phyloP scores from a whole-genome alignment of 768 basidiomycete genomes.

The Hygrophorus pudorinus region DNA sequence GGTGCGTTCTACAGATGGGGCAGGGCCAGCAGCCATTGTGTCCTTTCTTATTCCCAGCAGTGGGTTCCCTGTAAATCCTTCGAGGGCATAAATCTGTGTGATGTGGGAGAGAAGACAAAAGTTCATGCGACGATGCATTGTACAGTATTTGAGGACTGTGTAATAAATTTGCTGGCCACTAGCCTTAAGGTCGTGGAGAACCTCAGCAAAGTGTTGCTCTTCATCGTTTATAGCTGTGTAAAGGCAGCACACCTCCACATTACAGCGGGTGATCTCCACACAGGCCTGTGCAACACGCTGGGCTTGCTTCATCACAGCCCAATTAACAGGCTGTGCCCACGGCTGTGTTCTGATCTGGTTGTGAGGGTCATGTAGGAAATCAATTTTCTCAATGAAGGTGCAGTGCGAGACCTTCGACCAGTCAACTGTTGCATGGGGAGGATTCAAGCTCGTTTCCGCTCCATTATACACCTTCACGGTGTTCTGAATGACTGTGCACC shows the following conservation, averaged over 20 bases:
- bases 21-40: neutral
- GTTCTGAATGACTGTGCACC: slow-evolving; percentile 15
- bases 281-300: slow-evolving; percentile 11
- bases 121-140: slow-evolving; percentile 2
- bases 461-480: slow-evolving; percentile 21
- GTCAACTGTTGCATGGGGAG: slow-evolving; percentile 15
- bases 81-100: neutral
- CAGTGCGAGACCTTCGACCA: slow-evolving; percentile 17
- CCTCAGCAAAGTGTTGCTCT: neutral
- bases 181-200: neutral
- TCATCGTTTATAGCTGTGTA: slow-evolving; percentile 7
- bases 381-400: slow-evolving; percentile 20
- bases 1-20: neutral
- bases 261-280: slow-evolving; percentile 14
- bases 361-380: slow-evolving; percentile 17
- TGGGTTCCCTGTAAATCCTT: slow-evolving; percentile 4
- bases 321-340: slow-evolving; percentile 16
- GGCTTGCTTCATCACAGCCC: slow-evolving; percentile 14
- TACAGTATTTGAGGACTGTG: slow-evolving; percentile 2
- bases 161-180: neutral
- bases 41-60: slow-evolving; percentile 1
- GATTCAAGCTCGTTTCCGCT: slow-evolving; percentile 15
- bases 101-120: slow-evolving; percentile 1
- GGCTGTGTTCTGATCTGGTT: slow-evolving; percentile 15
- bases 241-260: slow-evolving; percentile 14